Evolutionary conservation across 2,329 filamentous ascomycete species (phyloP), one percentile per base, ranked within the genome.

Genomic region (Aspergillus melleus): DNA sequence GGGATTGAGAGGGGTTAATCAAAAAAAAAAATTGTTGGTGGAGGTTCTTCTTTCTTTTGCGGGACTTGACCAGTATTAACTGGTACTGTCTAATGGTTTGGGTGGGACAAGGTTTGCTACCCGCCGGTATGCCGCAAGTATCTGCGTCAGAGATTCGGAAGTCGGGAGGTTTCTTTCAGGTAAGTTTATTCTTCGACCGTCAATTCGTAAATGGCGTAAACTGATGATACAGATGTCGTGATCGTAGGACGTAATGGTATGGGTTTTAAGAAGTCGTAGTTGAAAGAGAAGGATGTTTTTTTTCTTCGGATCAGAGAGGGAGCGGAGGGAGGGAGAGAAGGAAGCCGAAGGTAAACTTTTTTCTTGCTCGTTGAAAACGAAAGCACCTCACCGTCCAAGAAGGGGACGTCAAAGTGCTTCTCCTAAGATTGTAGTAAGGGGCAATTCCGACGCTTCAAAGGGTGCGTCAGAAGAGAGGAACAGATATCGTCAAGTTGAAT

Each of bases 381-480:
- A 70, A 76, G 68, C 74, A 77, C 74, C 72, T 75, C 71, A 62
- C 66, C 66, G 71, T 68, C 73, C 72, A 61, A 58, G 36, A 61
- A 42, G 14, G 59, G 73, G 72, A 75, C 71, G 69, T 66, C 59
- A 62, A 66, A 73, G 69, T 76, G 70, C 70, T 74, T 71, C 73
- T 74, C 73, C 70, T 64, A 64, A 71, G 65, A 73, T 69, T 72
- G 74, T 73, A 72, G 71, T 72, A 63, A 61, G 73, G 76, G 74
- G 76, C 84, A 88, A 86, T 88, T 88, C 85, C 83, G 87, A 90
- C 87, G 73, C 70, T 68, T 57, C 60, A 62, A 42, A 64, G 62
- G 66, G 66, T 68, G 74, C 76, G 77, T 77, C 78, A 76, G 79
- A 81, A 81, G 78, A 80, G 79, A 47, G 62, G 39, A 73, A 84